phyloP scores from a whole-genome alignment of 495 filamentous ascomycete genomes.

The Letharia lupina region DNA sequence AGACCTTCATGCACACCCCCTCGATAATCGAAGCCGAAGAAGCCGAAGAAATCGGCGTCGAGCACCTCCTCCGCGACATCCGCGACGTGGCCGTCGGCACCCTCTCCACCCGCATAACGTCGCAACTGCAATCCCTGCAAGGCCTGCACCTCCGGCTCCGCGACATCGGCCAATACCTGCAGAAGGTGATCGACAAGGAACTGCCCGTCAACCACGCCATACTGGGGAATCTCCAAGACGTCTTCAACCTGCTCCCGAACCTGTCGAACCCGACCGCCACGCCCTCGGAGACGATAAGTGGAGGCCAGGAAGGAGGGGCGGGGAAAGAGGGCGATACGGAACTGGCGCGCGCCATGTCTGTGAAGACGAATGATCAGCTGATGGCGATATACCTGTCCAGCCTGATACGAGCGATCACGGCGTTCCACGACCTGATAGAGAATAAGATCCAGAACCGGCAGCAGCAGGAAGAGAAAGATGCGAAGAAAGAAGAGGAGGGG shows the following conservation, averaged over 20 bases:
- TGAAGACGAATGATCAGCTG: conserved; percentile 98
- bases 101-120: conserved; percentile 94
- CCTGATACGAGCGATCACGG: conserved; percentile 93
- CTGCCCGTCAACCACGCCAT: conserved; percentile 96
- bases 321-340: conserved; percentile 57
- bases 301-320: conserved; percentile 17
- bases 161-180: conserved; percentile 90
- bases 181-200: conserved; percentile 87
- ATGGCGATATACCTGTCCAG: conserved; percentile 96
- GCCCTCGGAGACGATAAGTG: conserved; percentile 29
- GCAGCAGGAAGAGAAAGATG: conserved; percentile 90
- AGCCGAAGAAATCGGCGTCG: conserved; percentile 97
- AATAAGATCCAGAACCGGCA: conserved; percentile 99
- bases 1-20: conserved; percentile 98
- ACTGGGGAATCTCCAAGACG: conserved; percentile 93
- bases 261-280: conserved; percentile 70
- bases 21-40: conserved; percentile 98
- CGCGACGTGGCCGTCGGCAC: conserved; percentile 96
- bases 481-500: conserved; percentile 64
- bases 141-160: conserved; percentile 90
- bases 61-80: conserved; percentile 96
- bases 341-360: conserved; percentile 85
- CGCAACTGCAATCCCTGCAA: conserved; percentile 94
- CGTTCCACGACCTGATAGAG: conserved; percentile 98
- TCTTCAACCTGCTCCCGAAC: conserved; percentile 97